phyloP scores from a whole-genome alignment of 2,329 filamentous ascomycete genomes.

The Pyricularia sp. region DNA sequence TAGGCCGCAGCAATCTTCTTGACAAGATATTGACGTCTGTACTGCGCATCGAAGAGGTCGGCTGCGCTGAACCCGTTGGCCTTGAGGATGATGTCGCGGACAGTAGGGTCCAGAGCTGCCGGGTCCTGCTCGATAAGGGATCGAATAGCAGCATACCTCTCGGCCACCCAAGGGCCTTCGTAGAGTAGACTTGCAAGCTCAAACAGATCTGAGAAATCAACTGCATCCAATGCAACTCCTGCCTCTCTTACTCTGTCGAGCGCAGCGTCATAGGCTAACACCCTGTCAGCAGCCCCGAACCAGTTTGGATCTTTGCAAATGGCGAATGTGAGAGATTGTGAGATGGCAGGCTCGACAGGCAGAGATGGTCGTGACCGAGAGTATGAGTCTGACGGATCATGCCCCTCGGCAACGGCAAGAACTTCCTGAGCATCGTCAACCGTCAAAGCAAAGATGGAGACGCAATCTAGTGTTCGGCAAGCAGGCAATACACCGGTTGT shows the following conservation, averaged over 20 bases:
- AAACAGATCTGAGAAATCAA: conserved; percentile 37
- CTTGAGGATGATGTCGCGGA: conserved; percentile 23
- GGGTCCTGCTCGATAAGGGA: conserved; percentile 25
- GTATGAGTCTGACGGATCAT: neutral
- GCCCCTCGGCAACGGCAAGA: neutral
- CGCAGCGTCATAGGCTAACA: conserved; percentile 28
- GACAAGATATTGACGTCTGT: conserved; percentile 23
- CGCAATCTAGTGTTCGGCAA: conserved; percentile 38
- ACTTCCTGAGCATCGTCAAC: conserved; percentile 26
- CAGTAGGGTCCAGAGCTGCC: conserved; percentile 21
- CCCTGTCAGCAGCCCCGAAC: conserved; percentile 16
- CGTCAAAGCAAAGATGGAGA: conserved; percentile 33
- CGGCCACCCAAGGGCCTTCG: conserved; percentile 42
- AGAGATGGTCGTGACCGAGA: neutral
- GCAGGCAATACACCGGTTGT: conserved; percentile 35
- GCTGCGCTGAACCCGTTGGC: conserved; percentile 27
- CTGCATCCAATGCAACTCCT: conserved; percentile 26
- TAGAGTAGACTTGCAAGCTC: conserved; percentile 41
- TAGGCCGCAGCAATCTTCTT: conserved; percentile 27
- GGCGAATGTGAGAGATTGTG: conserved; percentile 7
- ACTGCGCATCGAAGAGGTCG: conserved; percentile 29
- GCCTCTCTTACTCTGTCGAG: conserved; percentile 21
- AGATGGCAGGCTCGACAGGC: neutral
- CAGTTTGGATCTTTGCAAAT: conserved; percentile 28
- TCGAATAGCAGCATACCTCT: conserved; percentile 39